These are phyloP conservation scores for Puccinia polysora DNA, from an alignment of 1,284 basidiomycete species.

Conservation along the genomic window DNA sequence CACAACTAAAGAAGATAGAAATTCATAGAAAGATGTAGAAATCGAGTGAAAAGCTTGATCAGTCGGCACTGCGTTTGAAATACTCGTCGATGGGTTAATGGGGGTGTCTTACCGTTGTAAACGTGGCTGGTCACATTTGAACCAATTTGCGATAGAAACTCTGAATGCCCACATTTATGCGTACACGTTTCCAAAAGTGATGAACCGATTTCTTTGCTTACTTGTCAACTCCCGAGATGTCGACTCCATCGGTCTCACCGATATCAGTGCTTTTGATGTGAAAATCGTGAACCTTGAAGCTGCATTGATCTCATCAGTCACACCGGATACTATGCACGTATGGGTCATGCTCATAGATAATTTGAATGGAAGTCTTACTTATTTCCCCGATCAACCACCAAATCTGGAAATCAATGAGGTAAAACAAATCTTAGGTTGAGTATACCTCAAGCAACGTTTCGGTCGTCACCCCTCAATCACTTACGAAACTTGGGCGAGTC, in stretches of 20 bases:
- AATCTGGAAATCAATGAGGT: background rate
- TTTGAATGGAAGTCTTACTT: background rate
- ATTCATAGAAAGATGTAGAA: background rate
- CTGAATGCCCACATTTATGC: background rate
- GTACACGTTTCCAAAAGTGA: background rate
- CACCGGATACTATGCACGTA: no score
- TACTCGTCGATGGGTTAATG: background rate
- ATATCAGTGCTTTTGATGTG: slow-evolving; percentile 19
- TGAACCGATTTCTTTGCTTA: background rate
- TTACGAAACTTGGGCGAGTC: no score
- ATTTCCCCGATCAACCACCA: slow-evolving; percentile 15
- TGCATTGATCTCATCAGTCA: no score
- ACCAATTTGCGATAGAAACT: background rate
- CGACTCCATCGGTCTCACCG: slow-evolving; percentile 29
- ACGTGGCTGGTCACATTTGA: slow-evolving; percentile 6
- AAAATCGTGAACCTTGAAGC: slow-evolving; percentile 31
- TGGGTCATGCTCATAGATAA: background rate
- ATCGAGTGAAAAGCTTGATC: background rate
- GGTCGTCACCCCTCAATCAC: no score
- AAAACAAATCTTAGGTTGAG: no score
- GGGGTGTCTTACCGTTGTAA: slow-evolving; percentile 17
- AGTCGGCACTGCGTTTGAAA: background rate
- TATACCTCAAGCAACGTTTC: no score
- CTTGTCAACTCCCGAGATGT: slow-evolving; percentile 24
- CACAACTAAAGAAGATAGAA: background rate